phyloP scores from a whole-genome alignment of 129 eudicot species.

The Dittrichia graveolens region DNA sequence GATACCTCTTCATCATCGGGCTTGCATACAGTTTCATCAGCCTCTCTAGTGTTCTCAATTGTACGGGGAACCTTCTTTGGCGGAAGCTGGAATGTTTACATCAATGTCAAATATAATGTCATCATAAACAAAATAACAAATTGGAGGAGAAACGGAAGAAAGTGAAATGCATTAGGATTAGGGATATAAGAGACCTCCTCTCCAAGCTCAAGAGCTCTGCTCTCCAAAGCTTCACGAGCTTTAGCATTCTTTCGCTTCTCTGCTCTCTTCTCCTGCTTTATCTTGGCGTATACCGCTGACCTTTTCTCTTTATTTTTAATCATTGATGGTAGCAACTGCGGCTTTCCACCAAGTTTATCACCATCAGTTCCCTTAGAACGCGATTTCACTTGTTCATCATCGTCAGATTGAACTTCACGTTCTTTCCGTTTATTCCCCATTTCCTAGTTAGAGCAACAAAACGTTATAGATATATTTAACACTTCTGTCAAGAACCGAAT shows the following conservation, averaged over 20 bases:
- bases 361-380: constrained; percentile 27
- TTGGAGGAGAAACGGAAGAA: neutral
- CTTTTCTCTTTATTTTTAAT: constrained; percentile 88
- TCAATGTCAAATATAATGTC: neutral
- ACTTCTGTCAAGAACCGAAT: neutral
- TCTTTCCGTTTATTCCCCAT: constrained; percentile 40
- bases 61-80: constrained; percentile 79
- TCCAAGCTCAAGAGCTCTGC: constrained; percentile 87
- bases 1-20: constrained; percentile 93
- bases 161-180: neutral
- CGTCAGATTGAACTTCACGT: constrained; percentile 38
- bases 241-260: constrained; percentile 74
- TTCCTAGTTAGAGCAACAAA: constrained; percentile 13
- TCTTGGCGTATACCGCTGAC: constrained; percentile 65
- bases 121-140: neutral
- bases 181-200: constrained; percentile 61
- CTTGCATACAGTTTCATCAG: constrained; percentile 84
- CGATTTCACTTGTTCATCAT: constrained; percentile 25
- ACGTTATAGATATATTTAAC: neutral
- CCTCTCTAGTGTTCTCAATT: constrained; percentile 91
- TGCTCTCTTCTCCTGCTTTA: constrained; percentile 75
- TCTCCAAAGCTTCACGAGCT: constrained; percentile 85
- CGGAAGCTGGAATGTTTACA: constrained; percentile 54
- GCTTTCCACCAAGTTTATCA: constrained; percentile 28
- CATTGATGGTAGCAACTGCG: constrained; percentile 60